A percentile compares a stretch with the other conserved stretches of the same genome.
Conservation (phyloP, 108 stramenopile genomes). For the Fragilariopsis cylindrus region DNA sequence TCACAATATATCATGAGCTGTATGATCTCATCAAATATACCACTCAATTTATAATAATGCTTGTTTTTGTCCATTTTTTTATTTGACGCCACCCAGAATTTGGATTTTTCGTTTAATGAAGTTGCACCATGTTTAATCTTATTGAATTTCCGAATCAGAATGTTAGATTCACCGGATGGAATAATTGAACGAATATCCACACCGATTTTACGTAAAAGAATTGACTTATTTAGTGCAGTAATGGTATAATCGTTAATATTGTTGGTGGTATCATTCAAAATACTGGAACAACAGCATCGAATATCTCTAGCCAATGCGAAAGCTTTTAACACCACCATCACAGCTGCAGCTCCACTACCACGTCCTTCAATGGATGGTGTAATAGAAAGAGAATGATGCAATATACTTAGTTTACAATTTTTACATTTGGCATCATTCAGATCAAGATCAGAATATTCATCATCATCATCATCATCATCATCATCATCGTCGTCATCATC, state of each 20-base stretch:
- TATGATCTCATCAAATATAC: conserved; percentile 25
- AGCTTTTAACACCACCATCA: conserved; percentile 2
- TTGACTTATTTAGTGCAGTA: conserved; percentile 3
- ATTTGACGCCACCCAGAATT: not conserved
- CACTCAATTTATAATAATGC: not conserved
- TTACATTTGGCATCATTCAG: not conserved
- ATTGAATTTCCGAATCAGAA: conserved; percentile 6
- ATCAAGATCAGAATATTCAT: too few species aligned
- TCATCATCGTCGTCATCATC: too few species aligned
- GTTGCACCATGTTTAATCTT: not conserved
- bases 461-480: too few species aligned
- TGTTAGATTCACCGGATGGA: conserved; percentile 10
- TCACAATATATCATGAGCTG: conserved; percentile 45
- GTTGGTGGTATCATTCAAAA: not conserved
- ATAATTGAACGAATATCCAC: not conserved
- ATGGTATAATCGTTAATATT: not conserved
- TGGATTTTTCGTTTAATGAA: not conserved
- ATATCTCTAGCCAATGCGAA: conserved; percentile 25
- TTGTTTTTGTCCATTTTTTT: not conserved
- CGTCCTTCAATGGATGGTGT: not conserved
- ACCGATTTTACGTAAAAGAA: not conserved
- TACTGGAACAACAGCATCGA: conserved; percentile 17
- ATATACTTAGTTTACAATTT: not conserved
- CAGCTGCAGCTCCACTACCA: not conserved
- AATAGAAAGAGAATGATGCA: conserved; percentile 8